Evolutionary conservation across 2,329 filamentous ascomycete species (phyloP), one percentile per base, ranked within the genome.

Genomic region (Sporothrix mexicana): DNA sequence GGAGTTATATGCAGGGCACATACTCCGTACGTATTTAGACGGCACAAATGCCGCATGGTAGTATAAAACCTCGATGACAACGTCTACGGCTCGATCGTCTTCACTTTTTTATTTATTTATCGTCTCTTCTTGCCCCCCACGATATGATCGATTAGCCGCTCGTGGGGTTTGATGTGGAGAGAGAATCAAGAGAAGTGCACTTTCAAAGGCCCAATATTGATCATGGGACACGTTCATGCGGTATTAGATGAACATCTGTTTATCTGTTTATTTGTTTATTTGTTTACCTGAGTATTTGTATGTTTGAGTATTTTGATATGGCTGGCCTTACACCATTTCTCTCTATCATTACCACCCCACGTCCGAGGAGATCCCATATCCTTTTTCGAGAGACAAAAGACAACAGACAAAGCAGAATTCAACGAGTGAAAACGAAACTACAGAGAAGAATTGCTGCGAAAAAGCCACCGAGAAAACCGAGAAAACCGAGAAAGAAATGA

Each of bases 291-390:
- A n/a, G n/a, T n/a, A n/a, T n/a, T n/a, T n/a, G n/a, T n/a, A n/a
- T n/a, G n/a, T 55, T 25, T 55, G 51, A 13, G 51, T 36, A 6
- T 36, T 6, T 23, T 43, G 25, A 20, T 41, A 43, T 62, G 59
- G 36, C 6, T 43, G 1, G 36, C 43, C 17, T 30, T 59, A 43
- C 59, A n/a, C 59, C n/a, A 43, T 64, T 10, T 62, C 51, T 20
- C n/a, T 64, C 36, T 23, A 64, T 13, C 59, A 64, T 45, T n/a
- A 64, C 36, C n/a, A 64, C 36, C 59, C 59, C 59, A 64, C n/a
- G n/a, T 64, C 59, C 10, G 36, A 36, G 36, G 57, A 45, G 13
- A 23, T 20, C n/a, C 59, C 13, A 45, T 23, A 23, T 41, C n/a
- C 59, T 23, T 15, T 59, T 25, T 30, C 9, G 36, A 9, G 13